Conservation (phyloP, 2,329 filamentous ascomycete genomes). For the Fusarium sp. region DNA sequence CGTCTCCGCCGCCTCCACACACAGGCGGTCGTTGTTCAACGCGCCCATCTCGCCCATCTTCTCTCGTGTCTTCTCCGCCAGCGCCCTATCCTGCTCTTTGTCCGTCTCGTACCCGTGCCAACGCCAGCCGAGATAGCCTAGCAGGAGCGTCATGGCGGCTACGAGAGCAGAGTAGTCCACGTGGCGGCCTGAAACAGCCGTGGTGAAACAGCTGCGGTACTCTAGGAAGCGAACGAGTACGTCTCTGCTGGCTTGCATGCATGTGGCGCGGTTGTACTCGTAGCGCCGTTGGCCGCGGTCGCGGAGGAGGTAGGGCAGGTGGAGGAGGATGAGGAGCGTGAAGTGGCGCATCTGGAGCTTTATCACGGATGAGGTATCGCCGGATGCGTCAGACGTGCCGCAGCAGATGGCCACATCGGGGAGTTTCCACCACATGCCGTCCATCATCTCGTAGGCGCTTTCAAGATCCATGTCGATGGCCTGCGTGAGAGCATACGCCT, state of each 20-base stretch:
- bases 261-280: slow-evolving; percentile 57
- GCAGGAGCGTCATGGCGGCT: slow-evolving; percentile 61
- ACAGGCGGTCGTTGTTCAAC: slow-evolving; percentile 55
- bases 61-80: slow-evolving; percentile 52
- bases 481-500: slow-evolving; percentile 55
- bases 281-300: slow-evolving; percentile 57
- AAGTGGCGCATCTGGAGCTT: slow-evolving; percentile 64
- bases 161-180: slow-evolving; percentile 64
- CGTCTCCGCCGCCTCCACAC: slow-evolving; percentile 56
- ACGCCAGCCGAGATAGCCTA: slow-evolving; percentile 59
- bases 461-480: slow-evolving; percentile 62
- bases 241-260: slow-evolving; percentile 62
- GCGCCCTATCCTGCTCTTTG: slow-evolving; percentile 48
- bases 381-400: slow-evolving; percentile 28
- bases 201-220: slow-evolving; percentile 52
- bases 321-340: slow-evolving; percentile 62
- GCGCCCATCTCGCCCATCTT: slow-evolving; percentile 54
- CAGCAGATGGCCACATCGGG: slow-evolving; percentile 44
- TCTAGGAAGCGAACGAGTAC: slow-evolving; percentile 60
- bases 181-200: slow-evolving; percentile 52
- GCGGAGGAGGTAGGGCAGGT: slow-evolving; percentile 66
- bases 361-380: slow-evolving; percentile 46
- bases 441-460: slow-evolving; percentile 54
- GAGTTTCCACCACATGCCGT: slow-evolving; percentile 61
- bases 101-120: slow-evolving; percentile 44